A percentile compares a stretch with the other conserved stretches of the same genome.
These are phyloP conservation scores for Ceratobasidium theobromae DNA, from an alignment of 1,284 basidiomycete genomes.

Conservation along the genomic window DNA sequence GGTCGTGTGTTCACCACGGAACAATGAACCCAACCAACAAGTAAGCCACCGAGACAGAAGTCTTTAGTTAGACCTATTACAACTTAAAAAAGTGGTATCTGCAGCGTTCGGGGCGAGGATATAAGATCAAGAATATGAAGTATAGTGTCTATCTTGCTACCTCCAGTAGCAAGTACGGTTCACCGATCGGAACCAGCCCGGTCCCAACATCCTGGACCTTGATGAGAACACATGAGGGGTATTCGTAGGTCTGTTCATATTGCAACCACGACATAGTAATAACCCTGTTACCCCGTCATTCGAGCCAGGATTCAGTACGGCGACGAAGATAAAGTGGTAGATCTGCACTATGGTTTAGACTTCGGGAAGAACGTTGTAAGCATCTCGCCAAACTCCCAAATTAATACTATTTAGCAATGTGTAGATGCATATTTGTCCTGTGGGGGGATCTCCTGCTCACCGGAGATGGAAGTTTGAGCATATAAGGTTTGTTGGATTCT, in stretches of 20 bases:
- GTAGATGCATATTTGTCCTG: neutral
- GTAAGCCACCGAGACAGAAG: neutral
- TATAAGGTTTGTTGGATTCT: neutral
- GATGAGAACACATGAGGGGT: neutral
- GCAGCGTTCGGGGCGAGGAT: neutral
- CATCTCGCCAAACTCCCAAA: too few species aligned
- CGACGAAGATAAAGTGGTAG: neutral
- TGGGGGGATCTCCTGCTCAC: neutral
- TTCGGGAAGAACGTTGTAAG: neutral
- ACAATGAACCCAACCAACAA: neutral
- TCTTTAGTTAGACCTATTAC: neutral
- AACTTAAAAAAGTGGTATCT: constrained; percentile 5
- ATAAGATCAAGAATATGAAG: neutral
- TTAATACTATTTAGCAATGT: neutral
- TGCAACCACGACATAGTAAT: neutral
- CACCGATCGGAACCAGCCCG: neutral
- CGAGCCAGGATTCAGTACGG: neutral
- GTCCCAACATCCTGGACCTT: neutral
- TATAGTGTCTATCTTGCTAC: neutral
- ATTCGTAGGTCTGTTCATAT: neutral
- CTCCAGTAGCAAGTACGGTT: neutral
- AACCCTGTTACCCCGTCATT: too few species aligned
- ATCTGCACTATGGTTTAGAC: neutral
- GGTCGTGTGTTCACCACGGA: neutral
- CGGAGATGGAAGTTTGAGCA: neutral